Conservation (phyloP, 225 moss, liverwort and hornwort species). For the Neckera pumila region DNA sequence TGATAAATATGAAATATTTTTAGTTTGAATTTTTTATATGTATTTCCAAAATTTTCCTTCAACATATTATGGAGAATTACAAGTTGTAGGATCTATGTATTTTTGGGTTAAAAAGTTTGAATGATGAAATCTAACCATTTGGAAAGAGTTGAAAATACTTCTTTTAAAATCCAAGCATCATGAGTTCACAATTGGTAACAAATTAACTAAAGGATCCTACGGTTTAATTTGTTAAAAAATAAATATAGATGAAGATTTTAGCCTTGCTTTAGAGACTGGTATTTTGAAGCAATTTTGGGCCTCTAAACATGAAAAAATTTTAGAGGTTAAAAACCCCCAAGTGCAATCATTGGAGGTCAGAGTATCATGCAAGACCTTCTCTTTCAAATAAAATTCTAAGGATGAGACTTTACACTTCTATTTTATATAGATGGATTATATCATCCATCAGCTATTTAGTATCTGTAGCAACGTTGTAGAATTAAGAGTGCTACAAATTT, state of each 20-base stretch:
- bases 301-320: background rate
- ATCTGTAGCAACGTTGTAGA: fast-evolving
- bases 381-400: background rate
- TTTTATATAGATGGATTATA: fast-evolving
- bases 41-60: background rate
- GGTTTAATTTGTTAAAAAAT: background rate
- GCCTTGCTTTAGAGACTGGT: background rate
- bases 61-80: background rate
- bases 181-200: background rate
- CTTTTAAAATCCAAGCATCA: background rate
- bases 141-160: background rate
- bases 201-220: too few relatives aligned
- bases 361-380: fast-evolving
- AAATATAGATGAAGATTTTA: background rate
- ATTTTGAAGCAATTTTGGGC: background rate
- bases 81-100: background rate
- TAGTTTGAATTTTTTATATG: background rate
- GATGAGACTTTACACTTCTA: too few relatives aligned
- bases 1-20: background rate
- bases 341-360: background rate
- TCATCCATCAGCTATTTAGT: fast-evolving
- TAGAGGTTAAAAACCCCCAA: background rate
- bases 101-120: background rate
- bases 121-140: background rate
- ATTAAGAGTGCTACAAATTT: background rate